Conservation (phyloP, 148 eudicot species). For the Tetragonia tetragonoides region DNA sequence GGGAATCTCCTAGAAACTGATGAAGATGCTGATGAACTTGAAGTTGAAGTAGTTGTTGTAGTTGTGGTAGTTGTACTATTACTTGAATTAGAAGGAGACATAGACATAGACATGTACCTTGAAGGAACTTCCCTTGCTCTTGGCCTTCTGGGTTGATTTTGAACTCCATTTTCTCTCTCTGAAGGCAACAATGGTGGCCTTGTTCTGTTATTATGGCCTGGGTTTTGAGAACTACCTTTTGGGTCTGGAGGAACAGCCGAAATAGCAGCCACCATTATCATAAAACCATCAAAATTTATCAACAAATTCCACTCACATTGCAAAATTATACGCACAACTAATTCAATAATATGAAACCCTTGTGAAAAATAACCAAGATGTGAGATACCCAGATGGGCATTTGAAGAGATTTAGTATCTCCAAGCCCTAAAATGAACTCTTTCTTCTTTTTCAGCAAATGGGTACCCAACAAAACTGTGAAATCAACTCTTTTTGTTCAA, state of each 20-base stretch:
- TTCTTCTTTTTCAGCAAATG: neutral
- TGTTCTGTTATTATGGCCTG: slow-evolving; percentile 23
- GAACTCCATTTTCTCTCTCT: slow-evolving; percentile 54
- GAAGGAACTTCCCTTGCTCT: slow-evolving; percentile 69
- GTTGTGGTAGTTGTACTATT: slow-evolving; percentile 38
- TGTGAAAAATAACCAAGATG: slow-evolving; percentile 32
- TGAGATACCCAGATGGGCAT: slow-evolving; percentile 19
- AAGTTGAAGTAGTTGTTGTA: slow-evolving; percentile 28
- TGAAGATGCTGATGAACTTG: slow-evolving; percentile 48
- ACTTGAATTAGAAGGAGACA: slow-evolving; percentile 69
- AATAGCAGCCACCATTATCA: slow-evolving; percentile 80
- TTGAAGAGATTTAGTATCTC: slow-evolving; percentile 25
- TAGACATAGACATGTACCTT: slow-evolving; percentile 75
- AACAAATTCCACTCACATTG: slow-evolving; percentile 44
- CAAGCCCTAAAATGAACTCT: neutral
- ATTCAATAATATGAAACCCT: neutral
- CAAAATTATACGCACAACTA: neutral
- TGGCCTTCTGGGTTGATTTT: slow-evolving; percentile 35
- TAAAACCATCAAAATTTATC: slow-evolving; percentile 13
- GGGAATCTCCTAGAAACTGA: slow-evolving; percentile 60
- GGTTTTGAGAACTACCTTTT: slow-evolving; percentile 36
- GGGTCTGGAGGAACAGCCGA: slow-evolving; percentile 48
- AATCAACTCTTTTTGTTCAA: neutral
- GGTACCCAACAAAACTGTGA: neutral
- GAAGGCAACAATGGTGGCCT: slow-evolving; percentile 74